These are phyloP conservation scores for Penicillium fimorum DNA, from an alignment of 495 filamentous ascomycete species.

Conservation along the genomic window DNA sequence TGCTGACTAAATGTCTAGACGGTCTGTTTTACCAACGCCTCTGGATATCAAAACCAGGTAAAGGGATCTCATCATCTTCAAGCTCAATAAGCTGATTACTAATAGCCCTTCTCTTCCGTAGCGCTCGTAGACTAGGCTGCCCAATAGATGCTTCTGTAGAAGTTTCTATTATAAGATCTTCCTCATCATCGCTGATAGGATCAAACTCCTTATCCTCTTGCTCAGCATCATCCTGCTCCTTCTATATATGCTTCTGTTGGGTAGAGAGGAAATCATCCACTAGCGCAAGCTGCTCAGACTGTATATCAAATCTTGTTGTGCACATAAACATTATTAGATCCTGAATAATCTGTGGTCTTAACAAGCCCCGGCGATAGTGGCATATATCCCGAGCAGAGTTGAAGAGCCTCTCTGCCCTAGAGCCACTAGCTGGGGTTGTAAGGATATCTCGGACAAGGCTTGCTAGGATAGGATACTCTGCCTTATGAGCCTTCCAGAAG, in stretches of 20 bases:
- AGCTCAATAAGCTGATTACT: no score
- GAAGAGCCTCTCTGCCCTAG: slow-evolving; percentile 17
- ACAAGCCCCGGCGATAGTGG: slow-evolving; percentile 16
- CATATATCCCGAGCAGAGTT: slow-evolving; percentile 20
- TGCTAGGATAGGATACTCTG: slow-evolving; percentile 7
- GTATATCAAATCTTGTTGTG: slow-evolving; percentile 7
- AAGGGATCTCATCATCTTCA: no score
- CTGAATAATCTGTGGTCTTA: slow-evolving; percentile 14
- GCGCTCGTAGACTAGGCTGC: no score
- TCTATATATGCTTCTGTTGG: neutral
- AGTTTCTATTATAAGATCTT: no score
- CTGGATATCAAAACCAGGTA: no score
- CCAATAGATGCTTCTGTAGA: no score
- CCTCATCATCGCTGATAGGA: no score
- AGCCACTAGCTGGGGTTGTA: slow-evolving; percentile 10
- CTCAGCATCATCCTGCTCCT: no score
- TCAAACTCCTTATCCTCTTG: no score
- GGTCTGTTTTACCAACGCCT: no score
- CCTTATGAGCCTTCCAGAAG: slow-evolving; percentile 10
- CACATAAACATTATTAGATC: slow-evolving; percentile 13
- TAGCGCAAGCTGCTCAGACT: neutral
- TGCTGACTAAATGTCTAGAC: no score
- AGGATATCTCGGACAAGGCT: slow-evolving; percentile 10
- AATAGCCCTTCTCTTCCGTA: no score
- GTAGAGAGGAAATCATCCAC: neutral